Percentiles rank a stretch among this genome's conserved stretches.
Evolutionary conservation across 1,139 yeast species (phyloP).

Genomic region (Protomyces gravidus): DNA sequence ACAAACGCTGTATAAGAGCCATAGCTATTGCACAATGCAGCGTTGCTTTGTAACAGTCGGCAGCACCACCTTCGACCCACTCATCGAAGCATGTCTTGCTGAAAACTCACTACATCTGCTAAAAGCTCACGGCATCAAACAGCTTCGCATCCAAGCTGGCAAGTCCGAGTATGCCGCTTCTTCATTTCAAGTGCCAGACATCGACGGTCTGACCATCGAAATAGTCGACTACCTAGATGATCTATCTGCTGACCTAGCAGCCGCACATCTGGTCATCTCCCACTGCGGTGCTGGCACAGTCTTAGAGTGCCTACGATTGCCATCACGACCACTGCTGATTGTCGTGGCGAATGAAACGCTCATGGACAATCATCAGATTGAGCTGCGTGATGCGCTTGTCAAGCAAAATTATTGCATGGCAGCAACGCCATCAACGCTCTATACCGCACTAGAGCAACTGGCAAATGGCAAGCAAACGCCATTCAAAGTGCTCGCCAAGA

Average conservation of each 20-base stretch:
- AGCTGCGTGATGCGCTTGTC: slow-evolving; percentile 62
- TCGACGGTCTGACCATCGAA: slow-evolving; percentile 30
- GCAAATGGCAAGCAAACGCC: not conserved
- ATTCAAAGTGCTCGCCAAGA: not conserved
- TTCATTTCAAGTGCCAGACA: slow-evolving; percentile 9
- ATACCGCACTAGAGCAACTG: not conserved
- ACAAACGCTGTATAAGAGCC: no score
- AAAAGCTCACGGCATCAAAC: slow-evolving; percentile 42
- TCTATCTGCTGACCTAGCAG: slow-evolving; percentile 47
- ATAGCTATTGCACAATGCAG: no score
- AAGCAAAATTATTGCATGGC: slow-evolving; percentile 40
- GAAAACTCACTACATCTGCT: slow-evolving; percentile 44
- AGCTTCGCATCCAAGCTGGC: slow-evolving; percentile 67
- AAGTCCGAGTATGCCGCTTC: slow-evolving; percentile 43
- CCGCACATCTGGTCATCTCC: slow-evolving; percentile 60
- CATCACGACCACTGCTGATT: slow-evolving; percentile 51
- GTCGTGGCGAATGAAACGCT: slow-evolving; percentile 68
- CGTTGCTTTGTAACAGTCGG: slow-evolving; percentile 65
- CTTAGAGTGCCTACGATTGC: slow-evolving; percentile 51
- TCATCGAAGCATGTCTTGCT: slow-evolving; percentile 47
- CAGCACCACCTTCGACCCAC: slow-evolving; percentile 66
- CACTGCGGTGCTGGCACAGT: slow-evolving; percentile 95
- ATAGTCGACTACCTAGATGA: slow-evolving; percentile 43
- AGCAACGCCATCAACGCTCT: slow-evolving; percentile 25
- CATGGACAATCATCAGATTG: slow-evolving; percentile 84